Evolutionary conservation across 805 yeast genomes (phyloP).

Genomic region (Phaffomyces thermotolerans): DNA sequence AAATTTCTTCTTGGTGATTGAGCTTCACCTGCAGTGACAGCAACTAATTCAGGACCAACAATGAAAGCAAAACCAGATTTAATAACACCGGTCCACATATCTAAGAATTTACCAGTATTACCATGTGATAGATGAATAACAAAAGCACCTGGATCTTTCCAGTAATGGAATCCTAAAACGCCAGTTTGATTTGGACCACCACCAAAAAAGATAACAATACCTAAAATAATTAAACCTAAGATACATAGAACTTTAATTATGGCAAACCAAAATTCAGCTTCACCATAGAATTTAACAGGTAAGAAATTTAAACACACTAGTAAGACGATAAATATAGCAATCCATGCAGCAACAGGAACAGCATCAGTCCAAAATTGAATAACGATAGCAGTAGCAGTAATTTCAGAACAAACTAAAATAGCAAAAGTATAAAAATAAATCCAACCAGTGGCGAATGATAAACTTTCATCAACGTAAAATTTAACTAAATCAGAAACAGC

Average conservation of each 20-base stretch:
- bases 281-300: conserved; percentile 57
- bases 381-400: conserved; percentile 52
- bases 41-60: conserved; percentile 56
- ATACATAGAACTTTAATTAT: conserved; percentile 55
- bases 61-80: conserved; percentile 63
- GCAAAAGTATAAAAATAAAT: conserved; percentile 23
- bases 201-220: conserved; percentile 54
- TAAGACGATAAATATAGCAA: conserved; percentile 43
- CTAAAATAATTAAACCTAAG: conserved; percentile 51
- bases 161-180: conserved; percentile 59
- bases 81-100: conserved; percentile 55
- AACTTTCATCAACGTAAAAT: conserved; percentile 36
- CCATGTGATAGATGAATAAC: conserved; percentile 41
- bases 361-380: conserved; percentile 49
- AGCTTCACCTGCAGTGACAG: conserved; percentile 51
- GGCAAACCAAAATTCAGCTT: conserved; percentile 54
- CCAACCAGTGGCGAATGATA: conserved; percentile 26
- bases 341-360: conserved; percentile 58
- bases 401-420: conserved; percentile 33
- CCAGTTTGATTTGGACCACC: conserved; percentile 51
- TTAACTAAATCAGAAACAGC: conserved; percentile 53
- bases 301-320: conserved; percentile 42
- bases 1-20: conserved; percentile 51
- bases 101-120: conserved; percentile 54
- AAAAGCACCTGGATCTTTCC: conserved; percentile 57